A percentile compares a stretch with the other conserved stretches of the same genome.
These are phyloP conservation scores for Codiaeum variegatum DNA, from an alignment of 441 rosid genomes.

Conservation along the genomic window DNA sequence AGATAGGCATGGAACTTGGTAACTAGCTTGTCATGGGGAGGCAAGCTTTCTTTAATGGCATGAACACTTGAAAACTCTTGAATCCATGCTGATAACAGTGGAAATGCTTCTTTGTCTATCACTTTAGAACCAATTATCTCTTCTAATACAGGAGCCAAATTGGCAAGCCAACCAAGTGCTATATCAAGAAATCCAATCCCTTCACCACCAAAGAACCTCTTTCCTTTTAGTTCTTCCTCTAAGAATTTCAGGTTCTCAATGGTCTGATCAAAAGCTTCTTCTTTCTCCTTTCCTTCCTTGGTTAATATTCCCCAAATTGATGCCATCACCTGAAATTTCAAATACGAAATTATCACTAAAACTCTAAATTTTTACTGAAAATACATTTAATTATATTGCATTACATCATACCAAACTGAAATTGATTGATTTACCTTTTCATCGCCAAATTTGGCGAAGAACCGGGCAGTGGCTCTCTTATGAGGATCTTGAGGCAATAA, in stretches of 20 bases:
- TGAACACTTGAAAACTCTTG: conserved; percentile 29
- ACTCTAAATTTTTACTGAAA: too few relatives aligned
- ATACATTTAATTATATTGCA: too few relatives aligned
- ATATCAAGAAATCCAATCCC: conserved; percentile 36
- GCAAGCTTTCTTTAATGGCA: conserved; percentile 29
- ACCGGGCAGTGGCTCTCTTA: conserved; percentile 20
- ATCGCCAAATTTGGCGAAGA: conserved; percentile 29
- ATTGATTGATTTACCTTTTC: conserved; percentile 20
- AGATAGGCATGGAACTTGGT: conserved; percentile 26
- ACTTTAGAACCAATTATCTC: conserved; percentile 28
- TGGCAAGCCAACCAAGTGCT: conserved; percentile 40
- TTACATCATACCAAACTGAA: neutral
- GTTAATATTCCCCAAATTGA: conserved; percentile 28
- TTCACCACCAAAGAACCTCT: conserved; percentile 40
- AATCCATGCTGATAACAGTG: conserved; percentile 33
- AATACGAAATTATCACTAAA: neutral
- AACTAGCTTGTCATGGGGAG: conserved; percentile 42
- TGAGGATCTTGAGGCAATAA: conserved; percentile 24
- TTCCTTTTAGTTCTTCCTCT: conserved; percentile 40
- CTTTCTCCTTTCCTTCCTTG: conserved; percentile 31
- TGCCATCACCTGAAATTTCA: conserved; percentile 26
- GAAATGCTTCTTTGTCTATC: conserved; percentile 28
- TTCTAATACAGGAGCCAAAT: conserved; percentile 30
- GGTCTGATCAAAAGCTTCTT: conserved; percentile 25
- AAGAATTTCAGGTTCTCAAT: conserved; percentile 30